A percentile compares a stretch with the other conserved stretches of the same genome.
phyloP scores from a whole-genome alignment of 768 basidiomycete genomes.

The Mycena pura region DNA sequence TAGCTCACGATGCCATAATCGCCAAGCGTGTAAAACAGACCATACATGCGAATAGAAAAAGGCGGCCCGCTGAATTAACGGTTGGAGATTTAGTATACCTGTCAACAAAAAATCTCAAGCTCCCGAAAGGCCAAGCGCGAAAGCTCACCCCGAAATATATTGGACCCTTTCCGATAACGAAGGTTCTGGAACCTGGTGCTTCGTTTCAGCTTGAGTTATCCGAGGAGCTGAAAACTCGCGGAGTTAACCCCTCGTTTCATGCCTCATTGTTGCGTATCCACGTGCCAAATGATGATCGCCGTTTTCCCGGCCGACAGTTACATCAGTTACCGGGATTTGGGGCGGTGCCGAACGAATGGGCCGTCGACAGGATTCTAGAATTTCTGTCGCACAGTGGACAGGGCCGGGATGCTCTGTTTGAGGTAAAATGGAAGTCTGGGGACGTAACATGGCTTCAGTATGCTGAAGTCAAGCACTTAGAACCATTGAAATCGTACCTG shows the following conservation, averaged over 20 bases:
- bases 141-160: slow-evolving; percentile 42
- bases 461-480: slow-evolving; percentile 21
- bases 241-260: slow-evolving; percentile 39
- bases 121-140: slow-evolving; percentile 29
- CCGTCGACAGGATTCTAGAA: slow-evolving; percentile 31
- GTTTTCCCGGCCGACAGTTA: slow-evolving; percentile 36
- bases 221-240: slow-evolving; percentile 16
- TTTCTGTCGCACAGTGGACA: slow-evolving; percentile 32
- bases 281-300: too few relatives aligned
- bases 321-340: slow-evolving; percentile 27
- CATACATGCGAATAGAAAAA: slow-evolving; percentile 27
- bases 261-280: slow-evolving; percentile 31
- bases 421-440: slow-evolving; percentile 34
- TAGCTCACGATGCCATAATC: slow-evolving; percentile 37
- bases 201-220: slow-evolving; percentile 12
- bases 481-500: slow-evolving; percentile 31
- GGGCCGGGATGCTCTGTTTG: slow-evolving; percentile 30
- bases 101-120: slow-evolving; percentile 27
- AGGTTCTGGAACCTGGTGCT: slow-evolving; percentile 7
- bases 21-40: slow-evolving; percentile 34
- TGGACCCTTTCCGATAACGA: slow-evolving; percentile 28
- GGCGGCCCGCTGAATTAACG: slow-evolving; percentile 20
- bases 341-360: slow-evolving; percentile 28
- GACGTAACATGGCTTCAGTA: slow-evolving; percentile 35
- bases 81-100: slow-evolving; percentile 38